A percentile compares a stretch with the other conserved stretches of the same genome.
These are phyloP conservation scores for Centaurea solstitialis DNA, from an alignment of 129 eudicot genomes.

Conservation along the genomic window DNA sequence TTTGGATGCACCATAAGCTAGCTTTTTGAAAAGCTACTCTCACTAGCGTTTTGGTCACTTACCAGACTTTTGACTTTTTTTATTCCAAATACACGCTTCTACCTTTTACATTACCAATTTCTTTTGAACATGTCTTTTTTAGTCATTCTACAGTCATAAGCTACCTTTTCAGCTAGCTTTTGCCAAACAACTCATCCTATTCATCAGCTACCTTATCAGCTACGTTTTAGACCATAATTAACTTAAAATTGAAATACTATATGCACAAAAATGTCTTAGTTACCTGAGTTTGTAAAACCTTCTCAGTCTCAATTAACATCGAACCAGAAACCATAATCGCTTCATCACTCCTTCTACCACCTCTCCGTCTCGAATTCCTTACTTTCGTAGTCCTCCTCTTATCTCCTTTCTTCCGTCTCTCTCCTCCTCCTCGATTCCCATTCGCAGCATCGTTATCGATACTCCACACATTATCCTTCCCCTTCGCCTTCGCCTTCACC, in stretches of 20 bases:
- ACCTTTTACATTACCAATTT: no score
- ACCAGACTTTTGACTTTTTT: no score
- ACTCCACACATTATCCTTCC: slow-evolving; percentile 96
- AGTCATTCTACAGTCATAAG: no score
- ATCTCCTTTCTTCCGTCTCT: slow-evolving; percentile 38
- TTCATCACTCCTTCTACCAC: slow-evolving; percentile 35
- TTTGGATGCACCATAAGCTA: no score
- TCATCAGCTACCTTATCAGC: no score
- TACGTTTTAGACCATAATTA: neutral
- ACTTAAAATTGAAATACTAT: neutral
- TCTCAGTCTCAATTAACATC: slow-evolving; percentile 82
- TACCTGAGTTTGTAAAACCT: slow-evolving; percentile 92
- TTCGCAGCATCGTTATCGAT: slow-evolving; percentile 66
- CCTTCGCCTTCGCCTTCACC: slow-evolving; percentile 56
- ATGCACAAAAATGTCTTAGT: neutral
- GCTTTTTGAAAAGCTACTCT: no score
- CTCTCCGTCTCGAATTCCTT: slow-evolving; percentile 30
- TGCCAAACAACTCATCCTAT: no score
- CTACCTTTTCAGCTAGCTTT: no score
- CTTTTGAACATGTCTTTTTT: no score
- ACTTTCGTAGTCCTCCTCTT: slow-evolving; percentile 25
- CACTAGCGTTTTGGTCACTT: no score
- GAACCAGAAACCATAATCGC: slow-evolving; percentile 69
- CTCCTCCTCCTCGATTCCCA: slow-evolving; percentile 45
- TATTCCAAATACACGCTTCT: no score